Evolutionary conservation across 345 rosid genomes (phyloP).

Genomic region (Brassica rapa): DNA sequence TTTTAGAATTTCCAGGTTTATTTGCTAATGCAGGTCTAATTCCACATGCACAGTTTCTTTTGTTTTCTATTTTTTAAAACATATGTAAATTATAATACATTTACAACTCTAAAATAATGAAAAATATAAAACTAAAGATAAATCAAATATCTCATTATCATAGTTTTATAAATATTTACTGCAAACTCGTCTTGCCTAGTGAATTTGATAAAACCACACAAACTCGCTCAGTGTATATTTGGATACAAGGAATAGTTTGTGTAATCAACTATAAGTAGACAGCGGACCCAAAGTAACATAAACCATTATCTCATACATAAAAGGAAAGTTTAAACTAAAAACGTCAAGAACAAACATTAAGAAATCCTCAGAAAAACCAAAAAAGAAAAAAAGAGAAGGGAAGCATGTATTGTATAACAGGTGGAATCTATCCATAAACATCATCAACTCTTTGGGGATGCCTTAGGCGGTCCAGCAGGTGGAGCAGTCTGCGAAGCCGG

Average conservation of each 20-base stretch:
- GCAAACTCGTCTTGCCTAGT: too few species aligned
- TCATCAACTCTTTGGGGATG: conserved; percentile 64
- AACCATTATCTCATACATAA: conserved; percentile 19
- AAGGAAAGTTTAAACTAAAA: not conserved
- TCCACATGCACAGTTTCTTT: too few species aligned
- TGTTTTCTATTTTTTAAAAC: too few species aligned
- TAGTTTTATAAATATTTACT: too few species aligned
- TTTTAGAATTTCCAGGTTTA: too few species aligned
- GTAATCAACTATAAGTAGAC: not conserved
- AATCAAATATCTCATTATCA: too few species aligned
- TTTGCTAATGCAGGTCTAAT: too few species aligned
- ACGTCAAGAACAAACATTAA: conserved; percentile 17
- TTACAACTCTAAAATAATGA: too few species aligned
- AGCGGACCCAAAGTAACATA: not conserved
- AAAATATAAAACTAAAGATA: too few species aligned
- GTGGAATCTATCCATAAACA: conserved; percentile 5
- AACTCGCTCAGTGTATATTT: not conserved
- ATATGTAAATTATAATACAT: too few species aligned
- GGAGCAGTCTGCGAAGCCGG: conserved; percentile 57
- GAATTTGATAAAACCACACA: too few species aligned
- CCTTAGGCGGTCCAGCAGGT: conserved; percentile 62
- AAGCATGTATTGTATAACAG: conserved; percentile 28
- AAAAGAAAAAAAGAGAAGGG: not conserved
- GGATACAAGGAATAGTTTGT: not conserved
- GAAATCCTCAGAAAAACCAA: not conserved